A percentile compares a stretch with the other conserved stretches of the same genome.
Conservation (phyloP, 345 rosid genomes). For the Sapria himalayana region DNA sequence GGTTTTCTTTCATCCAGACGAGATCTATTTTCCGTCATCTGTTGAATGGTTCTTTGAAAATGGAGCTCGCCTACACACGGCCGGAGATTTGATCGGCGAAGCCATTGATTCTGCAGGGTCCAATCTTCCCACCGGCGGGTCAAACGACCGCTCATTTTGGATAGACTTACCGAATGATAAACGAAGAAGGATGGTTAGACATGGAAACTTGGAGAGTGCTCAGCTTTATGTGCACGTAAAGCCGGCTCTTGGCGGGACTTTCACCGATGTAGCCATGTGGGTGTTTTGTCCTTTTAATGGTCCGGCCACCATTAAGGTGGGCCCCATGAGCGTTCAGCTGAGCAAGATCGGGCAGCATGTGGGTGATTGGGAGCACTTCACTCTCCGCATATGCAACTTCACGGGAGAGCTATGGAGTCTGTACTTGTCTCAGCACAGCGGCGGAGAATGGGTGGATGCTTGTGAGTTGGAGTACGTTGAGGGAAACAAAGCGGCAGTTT, state of each 20-base stretch:
- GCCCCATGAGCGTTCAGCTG: slow-evolving; percentile 23
- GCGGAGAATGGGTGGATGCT: slow-evolving; percentile 64
- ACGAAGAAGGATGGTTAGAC: slow-evolving; percentile 16
- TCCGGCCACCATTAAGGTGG: slow-evolving; percentile 56
- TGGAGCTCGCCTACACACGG: slow-evolving; percentile 35
- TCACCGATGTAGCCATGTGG: slow-evolving; percentile 76
- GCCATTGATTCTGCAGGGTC: slow-evolving; percentile 33
- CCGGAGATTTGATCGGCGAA: slow-evolving; percentile 16
- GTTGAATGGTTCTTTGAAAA: slow-evolving; percentile 43
- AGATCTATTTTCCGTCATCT: slow-evolving; percentile 49
- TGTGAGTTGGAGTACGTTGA: slow-evolving; percentile 40
- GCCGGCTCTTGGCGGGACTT: slow-evolving; percentile 72
- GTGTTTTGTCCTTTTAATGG: slow-evolving; percentile 81
- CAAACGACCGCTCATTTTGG: slow-evolving; percentile 54
- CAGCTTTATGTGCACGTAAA: slow-evolving; percentile 62
- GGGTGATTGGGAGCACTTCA: slow-evolving; percentile 91
- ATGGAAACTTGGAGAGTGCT: slow-evolving; percentile 46
- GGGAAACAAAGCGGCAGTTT: slow-evolving; percentile 43
- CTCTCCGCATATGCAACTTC: slow-evolving; percentile 69
- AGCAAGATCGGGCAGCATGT: slow-evolving; percentile 61
- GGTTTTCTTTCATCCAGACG: slow-evolving; percentile 44
- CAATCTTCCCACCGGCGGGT: slow-evolving; percentile 52
- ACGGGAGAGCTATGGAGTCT: slow-evolving; percentile 50
- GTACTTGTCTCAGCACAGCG: slow-evolving; percentile 86
- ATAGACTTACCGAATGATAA: slow-evolving; percentile 33